phyloP scores from a whole-genome alignment of 306 rosid species.

The Carpinus fangiana region DNA sequence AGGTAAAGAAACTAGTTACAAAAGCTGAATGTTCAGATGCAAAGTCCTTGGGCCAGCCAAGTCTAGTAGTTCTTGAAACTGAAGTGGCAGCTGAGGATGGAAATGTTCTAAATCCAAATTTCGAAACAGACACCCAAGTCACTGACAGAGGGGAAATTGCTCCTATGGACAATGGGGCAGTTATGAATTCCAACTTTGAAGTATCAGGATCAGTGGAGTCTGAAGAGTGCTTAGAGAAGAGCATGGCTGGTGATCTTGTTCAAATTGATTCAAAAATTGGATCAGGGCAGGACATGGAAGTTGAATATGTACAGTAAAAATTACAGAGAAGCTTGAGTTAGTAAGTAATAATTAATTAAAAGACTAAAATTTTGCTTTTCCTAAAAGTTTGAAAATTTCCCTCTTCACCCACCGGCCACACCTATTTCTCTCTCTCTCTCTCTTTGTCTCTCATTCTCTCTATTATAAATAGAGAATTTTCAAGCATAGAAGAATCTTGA shows the following conservation, averaged over 20 bases:
- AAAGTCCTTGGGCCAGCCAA: slow-evolving; percentile 7
- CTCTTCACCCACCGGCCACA: too few relatives aligned
- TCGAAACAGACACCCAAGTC: slow-evolving; percentile 25
- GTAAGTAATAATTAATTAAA: not conserved
- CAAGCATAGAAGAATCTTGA: not conserved
- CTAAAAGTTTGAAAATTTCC: not conserved
- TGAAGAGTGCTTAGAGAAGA: slow-evolving; percentile 9
- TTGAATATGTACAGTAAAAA: slow-evolving; percentile 19
- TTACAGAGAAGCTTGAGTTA: too few relatives aligned
- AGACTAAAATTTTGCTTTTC: not conserved
- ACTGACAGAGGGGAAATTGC: slow-evolving; percentile 21
- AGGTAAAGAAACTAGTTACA: slow-evolving; percentile 20
- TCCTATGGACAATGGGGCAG: slow-evolving; percentile 30
- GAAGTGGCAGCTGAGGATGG: slow-evolving; percentile 23
- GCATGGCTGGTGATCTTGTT: slow-evolving; percentile 24
- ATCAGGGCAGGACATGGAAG: slow-evolving; percentile 48
- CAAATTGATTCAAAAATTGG: slow-evolving; percentile 29
- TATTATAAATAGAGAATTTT: not conserved
- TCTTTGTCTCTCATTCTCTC: not conserved
- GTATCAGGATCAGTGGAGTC: slow-evolving; percentile 8
- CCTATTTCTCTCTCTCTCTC: not conserved
- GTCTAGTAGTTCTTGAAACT: slow-evolving; percentile 25
- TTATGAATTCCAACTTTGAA: slow-evolving; percentile 28
- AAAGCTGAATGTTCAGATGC: slow-evolving; percentile 36
- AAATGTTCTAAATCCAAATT: slow-evolving; percentile 26